Percentiles rank a stretch among this genome's conserved stretches.
Evolutionary conservation across 2,329 filamentous ascomycete genomes (phyloP).

Genomic region (Geosmithia morbida): DNA sequence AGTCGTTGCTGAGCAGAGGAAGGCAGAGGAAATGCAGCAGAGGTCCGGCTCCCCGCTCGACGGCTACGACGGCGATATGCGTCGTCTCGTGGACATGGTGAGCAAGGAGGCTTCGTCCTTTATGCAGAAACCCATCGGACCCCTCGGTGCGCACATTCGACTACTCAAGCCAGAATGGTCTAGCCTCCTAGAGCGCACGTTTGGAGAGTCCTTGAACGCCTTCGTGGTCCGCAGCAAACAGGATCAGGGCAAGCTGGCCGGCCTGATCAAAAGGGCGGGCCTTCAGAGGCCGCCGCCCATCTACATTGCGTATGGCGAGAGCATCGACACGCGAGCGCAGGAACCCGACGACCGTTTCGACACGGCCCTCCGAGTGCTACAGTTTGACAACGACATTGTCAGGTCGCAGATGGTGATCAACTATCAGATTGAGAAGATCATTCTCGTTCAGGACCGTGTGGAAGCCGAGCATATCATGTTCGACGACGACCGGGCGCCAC

Average conservation of each 20-base stretch:
- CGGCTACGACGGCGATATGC: constrained; percentile 50
- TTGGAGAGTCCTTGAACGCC: constrained; percentile 55
- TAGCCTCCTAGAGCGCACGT: constrained; percentile 60
- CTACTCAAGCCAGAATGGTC: constrained; percentile 74
- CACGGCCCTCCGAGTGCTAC: constrained; percentile 67
- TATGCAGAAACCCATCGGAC: constrained; percentile 60
- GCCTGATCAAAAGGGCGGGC: constrained; percentile 45
- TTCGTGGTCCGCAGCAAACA: constrained; percentile 71
- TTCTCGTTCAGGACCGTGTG: constrained; percentile 55
- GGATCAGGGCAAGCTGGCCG: constrained; percentile 56
- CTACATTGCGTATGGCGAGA: constrained; percentile 20
- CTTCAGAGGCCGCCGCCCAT: constrained; percentile 32
- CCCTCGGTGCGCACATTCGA: constrained; percentile 65
- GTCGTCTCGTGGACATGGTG: constrained; percentile 52
- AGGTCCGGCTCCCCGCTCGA: constrained; percentile 43
- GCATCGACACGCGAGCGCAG: constrained; percentile 23
- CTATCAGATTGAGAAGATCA: constrained; percentile 67
- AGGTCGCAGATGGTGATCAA: constrained; percentile 75
- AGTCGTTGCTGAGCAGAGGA: constrained; percentile 31
- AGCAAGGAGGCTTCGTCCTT: constrained; percentile 50
- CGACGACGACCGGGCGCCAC: constrained; percentile 36
- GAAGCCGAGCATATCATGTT: constrained; percentile 60
- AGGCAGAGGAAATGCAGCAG: constrained; percentile 34
- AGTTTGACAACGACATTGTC: constrained; percentile 68
- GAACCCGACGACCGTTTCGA: constrained; percentile 62